These are phyloP conservation scores for Cynara cardunculus DNA, from an alignment of 129 eudicot genomes.

Conservation along the genomic window DNA sequence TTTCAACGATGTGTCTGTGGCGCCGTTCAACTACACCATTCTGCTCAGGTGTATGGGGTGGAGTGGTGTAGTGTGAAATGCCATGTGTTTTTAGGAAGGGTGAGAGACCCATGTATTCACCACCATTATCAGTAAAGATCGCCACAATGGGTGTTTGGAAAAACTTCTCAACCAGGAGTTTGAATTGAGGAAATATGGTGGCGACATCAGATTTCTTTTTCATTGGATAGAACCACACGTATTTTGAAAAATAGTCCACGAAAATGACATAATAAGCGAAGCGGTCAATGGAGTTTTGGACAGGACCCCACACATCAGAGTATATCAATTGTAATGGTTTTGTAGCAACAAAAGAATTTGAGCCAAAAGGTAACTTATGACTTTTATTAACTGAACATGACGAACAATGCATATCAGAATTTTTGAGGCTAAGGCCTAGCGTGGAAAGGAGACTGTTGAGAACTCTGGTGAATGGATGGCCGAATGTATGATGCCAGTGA, in stretches of 20 bases:
- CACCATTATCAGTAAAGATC: not conserved
- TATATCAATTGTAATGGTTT: too few relatives aligned
- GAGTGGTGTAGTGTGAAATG: not conserved
- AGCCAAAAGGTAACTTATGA: too few relatives aligned
- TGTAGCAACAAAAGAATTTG: too few relatives aligned
- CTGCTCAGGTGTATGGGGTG: not conserved
- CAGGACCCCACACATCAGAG: not conserved
- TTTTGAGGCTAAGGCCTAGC: too few relatives aligned
- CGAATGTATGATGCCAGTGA: too few relatives aligned
- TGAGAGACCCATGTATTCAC: not conserved
- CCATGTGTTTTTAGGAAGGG: not conserved
- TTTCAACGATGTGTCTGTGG: not conserved
- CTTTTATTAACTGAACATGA: too few relatives aligned
- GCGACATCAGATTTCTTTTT: not conserved
- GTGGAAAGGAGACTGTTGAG: too few relatives aligned
- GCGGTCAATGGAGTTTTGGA: not conserved
- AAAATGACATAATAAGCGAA: not conserved
- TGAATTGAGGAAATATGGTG: not conserved
- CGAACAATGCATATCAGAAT: too few relatives aligned
- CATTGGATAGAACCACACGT: not conserved
- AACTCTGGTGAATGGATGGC: too few relatives aligned
- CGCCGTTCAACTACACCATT: not conserved
- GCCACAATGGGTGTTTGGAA: not conserved
- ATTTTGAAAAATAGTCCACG: not conserved
- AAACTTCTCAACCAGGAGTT: not conserved